A percentile compares a stretch with the other conserved stretches of the same genome.
Evolutionary conservation across 176 grass and related monocot genomes (phyloP).

Genomic region (Miscanthus lutarioriparius): DNA sequence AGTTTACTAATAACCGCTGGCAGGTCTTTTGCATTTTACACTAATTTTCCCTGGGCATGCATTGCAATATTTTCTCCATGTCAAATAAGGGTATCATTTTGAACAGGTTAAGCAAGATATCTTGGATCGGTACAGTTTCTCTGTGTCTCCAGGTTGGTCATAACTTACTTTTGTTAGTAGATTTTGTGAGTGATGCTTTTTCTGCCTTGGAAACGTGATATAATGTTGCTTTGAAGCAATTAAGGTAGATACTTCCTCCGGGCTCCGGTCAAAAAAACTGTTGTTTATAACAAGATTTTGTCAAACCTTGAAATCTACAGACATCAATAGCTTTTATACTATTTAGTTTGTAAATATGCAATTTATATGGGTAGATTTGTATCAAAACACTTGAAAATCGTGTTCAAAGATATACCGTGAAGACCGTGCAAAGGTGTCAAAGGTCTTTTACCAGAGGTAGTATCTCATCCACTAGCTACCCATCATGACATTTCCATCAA

Average conservation of each 20-base stretch:
- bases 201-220: not conserved
- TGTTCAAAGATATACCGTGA: not conserved
- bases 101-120: slow-evolving; percentile 34
- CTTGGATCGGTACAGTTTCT: not conserved
- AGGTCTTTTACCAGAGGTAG: not conserved
- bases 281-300: not conserved
- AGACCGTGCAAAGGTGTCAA: not conserved
- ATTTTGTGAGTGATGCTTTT: not conserved
- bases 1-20: slow-evolving; percentile 32
- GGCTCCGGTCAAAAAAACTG: not conserved
- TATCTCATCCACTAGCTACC: not conserved
- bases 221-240: not conserved
- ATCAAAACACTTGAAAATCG: not conserved
- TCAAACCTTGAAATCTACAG: not conserved
- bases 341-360: not conserved
- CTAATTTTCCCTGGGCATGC: not conserved
- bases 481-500: not conserved
- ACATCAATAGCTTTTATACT: not conserved
- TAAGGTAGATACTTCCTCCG: not conserved
- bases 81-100: not conserved
- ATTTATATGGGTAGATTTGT: not conserved
- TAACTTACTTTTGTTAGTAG: not conserved
- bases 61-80: not conserved
- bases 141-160: slow-evolving; percentile 8
- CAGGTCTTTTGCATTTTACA: slow-evolving; percentile 4